These are phyloP conservation scores for Claviceps digitariae DNA, from an alignment of 2,329 filamentous ascomycete species.

Conservation along the genomic window DNA sequence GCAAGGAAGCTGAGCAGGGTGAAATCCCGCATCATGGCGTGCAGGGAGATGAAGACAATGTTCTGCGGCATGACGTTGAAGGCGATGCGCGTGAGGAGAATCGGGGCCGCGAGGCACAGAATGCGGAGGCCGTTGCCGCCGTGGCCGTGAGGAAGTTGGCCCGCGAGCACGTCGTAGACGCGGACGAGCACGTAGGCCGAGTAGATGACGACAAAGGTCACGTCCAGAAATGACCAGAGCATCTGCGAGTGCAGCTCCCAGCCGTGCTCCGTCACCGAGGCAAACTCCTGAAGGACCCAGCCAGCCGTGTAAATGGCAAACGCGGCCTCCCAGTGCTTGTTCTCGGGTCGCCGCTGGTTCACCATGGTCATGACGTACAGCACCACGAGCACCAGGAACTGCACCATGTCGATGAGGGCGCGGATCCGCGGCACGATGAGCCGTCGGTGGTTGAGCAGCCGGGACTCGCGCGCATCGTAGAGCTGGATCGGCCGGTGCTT, in stretches of 20 bases:
- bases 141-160: constrained; percentile 34
- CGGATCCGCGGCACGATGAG: constrained; percentile 56
- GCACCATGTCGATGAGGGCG: constrained; percentile 50
- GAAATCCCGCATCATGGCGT: constrained; percentile 65
- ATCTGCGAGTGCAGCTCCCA: constrained; percentile 61
- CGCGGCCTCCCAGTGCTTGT: constrained; percentile 39
- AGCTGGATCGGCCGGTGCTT: constrained; percentile 56
- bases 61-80: constrained; percentile 65
- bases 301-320: constrained; percentile 53
- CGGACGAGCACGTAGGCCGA: constrained; percentile 46
- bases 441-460: constrained; percentile 57
- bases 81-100: constrained; percentile 56
- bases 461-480: constrained; percentile 53
- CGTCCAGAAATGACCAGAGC: constrained; percentile 61
- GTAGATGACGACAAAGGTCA: constrained; percentile 54
- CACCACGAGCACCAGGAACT: constrained; percentile 49
- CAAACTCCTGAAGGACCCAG: constrained; percentile 54
- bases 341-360: constrained; percentile 30
- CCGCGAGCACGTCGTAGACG: constrained; percentile 37
- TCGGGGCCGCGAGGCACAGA: constrained; percentile 51
- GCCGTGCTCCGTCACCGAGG: constrained; percentile 51
- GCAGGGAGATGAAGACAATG: constrained; percentile 59
- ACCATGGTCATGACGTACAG: constrained; percentile 54
- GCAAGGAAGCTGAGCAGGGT: constrained; percentile 52
- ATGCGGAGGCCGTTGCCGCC: constrained; percentile 51